Percentiles rank a stretch among this genome's conserved stretches.
Conservation (phyloP, 116 monocot species). For the Iris pallida region DNA sequence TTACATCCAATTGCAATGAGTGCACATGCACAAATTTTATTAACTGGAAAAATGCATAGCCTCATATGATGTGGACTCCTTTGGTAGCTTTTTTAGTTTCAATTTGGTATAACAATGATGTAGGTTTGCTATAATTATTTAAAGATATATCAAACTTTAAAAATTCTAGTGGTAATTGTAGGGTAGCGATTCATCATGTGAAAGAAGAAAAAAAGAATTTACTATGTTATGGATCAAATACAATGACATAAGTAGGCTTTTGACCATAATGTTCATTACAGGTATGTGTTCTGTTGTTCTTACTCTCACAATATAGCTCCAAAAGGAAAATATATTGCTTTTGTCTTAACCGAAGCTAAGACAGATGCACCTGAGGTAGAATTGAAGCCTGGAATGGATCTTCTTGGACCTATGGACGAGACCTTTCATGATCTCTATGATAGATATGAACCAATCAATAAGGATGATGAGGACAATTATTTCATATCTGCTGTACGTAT, state of each 20-base stretch:
- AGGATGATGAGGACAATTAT: constrained; percentile 45
- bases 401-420: constrained; percentile 48
- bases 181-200: no score
- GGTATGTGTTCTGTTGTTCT: constrained; percentile 67
- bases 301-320: constrained; percentile 82
- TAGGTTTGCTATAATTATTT: no score
- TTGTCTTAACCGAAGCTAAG: constrained; percentile 67
- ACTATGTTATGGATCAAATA: no score
- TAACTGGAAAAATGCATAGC: no score
- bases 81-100: no score
- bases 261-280: constrained; percentile 1
- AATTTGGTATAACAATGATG: no score
- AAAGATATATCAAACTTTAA: no score
- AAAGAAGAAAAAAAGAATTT: no score
- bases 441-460: constrained; percentile 65
- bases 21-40: no score
- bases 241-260: neutral
- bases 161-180: neutral
- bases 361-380: constrained; percentile 64
- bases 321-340: constrained; percentile 73
- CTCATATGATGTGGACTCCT: no score
- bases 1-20: no score
- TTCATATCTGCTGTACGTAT: constrained; percentile 64
- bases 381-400: constrained; percentile 60
- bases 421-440: constrained; percentile 51